Conservation (phyloP, 352 stramenopile genomes). For the Phytophthora pinifolia region DNA sequence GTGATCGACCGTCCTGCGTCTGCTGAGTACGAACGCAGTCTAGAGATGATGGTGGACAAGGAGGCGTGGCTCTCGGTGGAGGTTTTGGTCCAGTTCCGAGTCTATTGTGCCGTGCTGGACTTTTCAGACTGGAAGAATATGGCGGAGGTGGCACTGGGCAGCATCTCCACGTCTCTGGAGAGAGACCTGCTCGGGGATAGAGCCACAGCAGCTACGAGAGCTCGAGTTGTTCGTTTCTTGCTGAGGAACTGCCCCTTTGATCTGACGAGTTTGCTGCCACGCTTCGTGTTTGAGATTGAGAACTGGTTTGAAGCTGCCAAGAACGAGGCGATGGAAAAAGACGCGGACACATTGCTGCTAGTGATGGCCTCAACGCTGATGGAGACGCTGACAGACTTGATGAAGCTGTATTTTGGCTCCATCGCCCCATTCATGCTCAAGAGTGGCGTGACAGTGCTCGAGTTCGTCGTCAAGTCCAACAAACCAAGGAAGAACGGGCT, state of each 20-base stretch:
- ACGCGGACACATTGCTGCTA: conserved; percentile 46
- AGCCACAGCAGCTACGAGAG: conserved; percentile 30
- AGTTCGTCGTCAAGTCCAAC: conserved; percentile 69
- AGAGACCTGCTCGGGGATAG: conserved; percentile 13
- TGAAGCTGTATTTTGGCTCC: conserved; percentile 41
- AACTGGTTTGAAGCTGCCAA: conserved; percentile 51
- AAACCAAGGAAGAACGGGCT: conserved; percentile 39
- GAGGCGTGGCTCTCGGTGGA: conserved; percentile 69
- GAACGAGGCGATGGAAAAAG: conserved; percentile 23
- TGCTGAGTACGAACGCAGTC: conserved; percentile 22
- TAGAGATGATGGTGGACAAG: conserved; percentile 56
- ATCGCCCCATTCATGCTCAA: conserved; percentile 45
- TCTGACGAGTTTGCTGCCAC: conserved; percentile 43
- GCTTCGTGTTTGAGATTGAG: conserved; percentile 43
- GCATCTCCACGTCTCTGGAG: conserved; percentile 35
- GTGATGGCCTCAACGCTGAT: conserved; percentile 46
- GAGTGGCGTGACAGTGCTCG: conserved; percentile 43
- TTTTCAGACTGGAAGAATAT: conserved; percentile 50
- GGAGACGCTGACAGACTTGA: conserved; percentile 55
- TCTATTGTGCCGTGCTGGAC: conserved; percentile 70
- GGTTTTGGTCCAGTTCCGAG: conserved; percentile 52
- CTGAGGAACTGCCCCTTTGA: conserved; percentile 67
- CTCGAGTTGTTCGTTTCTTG: conserved; percentile 42
- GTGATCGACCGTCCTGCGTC: conserved; percentile 46
- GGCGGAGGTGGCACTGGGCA: conserved; percentile 55